Evolutionary conservation across 768 basidiomycete species (phyloP).

Genomic region (Cystobasidium tubakii): DNA sequence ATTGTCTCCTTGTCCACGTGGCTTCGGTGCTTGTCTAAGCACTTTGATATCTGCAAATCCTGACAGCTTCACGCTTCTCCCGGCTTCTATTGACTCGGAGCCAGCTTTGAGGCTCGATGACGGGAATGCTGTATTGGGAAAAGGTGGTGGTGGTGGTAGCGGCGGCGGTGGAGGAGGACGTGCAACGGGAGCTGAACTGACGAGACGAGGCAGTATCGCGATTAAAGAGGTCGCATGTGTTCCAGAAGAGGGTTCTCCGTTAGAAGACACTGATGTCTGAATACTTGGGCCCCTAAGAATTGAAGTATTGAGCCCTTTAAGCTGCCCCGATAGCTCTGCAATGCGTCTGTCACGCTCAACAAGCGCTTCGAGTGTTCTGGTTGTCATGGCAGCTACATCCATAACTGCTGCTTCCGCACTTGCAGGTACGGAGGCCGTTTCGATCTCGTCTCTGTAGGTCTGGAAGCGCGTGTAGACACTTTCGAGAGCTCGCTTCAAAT

Average conservation of each 20-base stretch:
- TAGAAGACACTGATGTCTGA: background rate
- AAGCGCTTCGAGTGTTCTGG: constrained; percentile 64
- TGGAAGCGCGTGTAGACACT: constrained; percentile 76
- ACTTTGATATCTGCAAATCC: background rate
- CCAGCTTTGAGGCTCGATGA: no score
- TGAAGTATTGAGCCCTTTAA: constrained; percentile 17
- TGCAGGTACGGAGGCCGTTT: constrained; percentile 50
- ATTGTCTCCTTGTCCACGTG: constrained; percentile 38
- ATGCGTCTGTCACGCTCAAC: constrained; percentile 67
- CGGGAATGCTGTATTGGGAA: background rate
- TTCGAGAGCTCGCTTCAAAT: constrained; percentile 78
- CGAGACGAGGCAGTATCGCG: no score
- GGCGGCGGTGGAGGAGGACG: constrained; percentile 45
- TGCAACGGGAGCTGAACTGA: constrained; percentile 53
- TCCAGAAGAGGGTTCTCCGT: background rate
- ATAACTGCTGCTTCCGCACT: constrained; percentile 23
- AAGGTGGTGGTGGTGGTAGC: background rate
- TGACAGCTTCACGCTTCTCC: background rate
- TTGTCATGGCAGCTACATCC: constrained; percentile 58
- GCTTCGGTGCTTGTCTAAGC: constrained; percentile 38
- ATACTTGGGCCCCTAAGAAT: background rate
- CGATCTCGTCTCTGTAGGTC: constrained; percentile 49
- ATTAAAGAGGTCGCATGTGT: background rate
- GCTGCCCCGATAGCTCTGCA: constrained; percentile 50
- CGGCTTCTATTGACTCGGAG: background rate